Base-by-base conservation (phyloP, 1,284 basidiomycete species). In the Leccinum angustisporum region DNA sequence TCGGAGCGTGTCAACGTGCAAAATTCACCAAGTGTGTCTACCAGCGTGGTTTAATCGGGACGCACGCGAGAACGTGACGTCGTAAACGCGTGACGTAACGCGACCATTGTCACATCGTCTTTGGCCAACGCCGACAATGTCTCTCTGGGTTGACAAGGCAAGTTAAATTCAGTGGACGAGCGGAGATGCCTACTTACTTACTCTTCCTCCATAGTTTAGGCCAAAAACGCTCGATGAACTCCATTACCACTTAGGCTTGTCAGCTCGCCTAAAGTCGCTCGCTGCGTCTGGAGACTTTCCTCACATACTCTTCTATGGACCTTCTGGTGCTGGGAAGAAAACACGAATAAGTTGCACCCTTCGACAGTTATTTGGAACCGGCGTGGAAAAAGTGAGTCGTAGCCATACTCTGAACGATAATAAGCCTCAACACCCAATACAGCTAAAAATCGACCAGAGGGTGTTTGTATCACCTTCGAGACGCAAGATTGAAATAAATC, bases 361-460 rank as follows among this genome's bases (percentile, higher is more conserved):
- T 57, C 82, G 91, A 66, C 90, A 98, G 71, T 78, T 99, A 51
- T 99, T 95, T 77, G 97, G 97, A 2, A 83, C 88, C 50, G 94
- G 95, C 5, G 94, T 91, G 0, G 95, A 98, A 75, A 98, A 97
- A 83, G 95, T 93, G 63, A 46, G 79, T 55, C 40, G n/a, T 14
- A 9, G 8, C 48, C 18, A 31, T 54, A 14, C 16, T 51, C 27
- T 16, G 53, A 60, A 31, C 25, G 30, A 61, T 14, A 16, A 31
- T 13, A 36, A 48, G 27, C 63, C 16, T 63, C 43, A 68, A 31
- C 58, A 56, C 54, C 25, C 62, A 9, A 31, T 54, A 60, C 72
- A 98, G 96, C 84, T 99, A 61, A 97, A 98, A 82, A 98, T 99
- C 62, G 97, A 99, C 76, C 97, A 99, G 82, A 83, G 97, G 60